A percentile compares a stretch with the other conserved stretches of the same genome.
Conservation (phyloP, 192 early-diverging fungal genomes). For the Backusella tarrabulga region DNA sequence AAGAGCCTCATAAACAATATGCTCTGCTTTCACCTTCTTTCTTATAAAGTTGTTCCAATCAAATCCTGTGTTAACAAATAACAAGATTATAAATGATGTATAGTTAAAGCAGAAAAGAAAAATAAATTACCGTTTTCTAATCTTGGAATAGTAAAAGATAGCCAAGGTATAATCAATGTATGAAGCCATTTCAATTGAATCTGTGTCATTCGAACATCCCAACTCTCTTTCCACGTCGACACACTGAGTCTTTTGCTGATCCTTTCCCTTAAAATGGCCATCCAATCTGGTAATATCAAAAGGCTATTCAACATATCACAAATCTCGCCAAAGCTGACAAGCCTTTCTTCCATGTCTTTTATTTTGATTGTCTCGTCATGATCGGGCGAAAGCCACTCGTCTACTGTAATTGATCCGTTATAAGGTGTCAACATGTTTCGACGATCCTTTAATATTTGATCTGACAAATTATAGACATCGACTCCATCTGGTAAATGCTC, state of each 20-base stretch:
- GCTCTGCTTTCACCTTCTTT: constrained; percentile 17
- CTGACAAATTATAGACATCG: background rate
- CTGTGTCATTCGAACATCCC: background rate
- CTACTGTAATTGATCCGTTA: background rate
- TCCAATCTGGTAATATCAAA: constrained; percentile 2
- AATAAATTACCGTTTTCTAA: background rate
- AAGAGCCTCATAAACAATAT: constrained; percentile 8
- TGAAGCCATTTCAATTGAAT: constrained; percentile 11
- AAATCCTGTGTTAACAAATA: background rate
- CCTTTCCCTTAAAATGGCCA: background rate
- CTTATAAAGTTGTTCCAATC: constrained; percentile 12
- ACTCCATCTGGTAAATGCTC: constrained; percentile 5
- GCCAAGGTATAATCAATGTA: constrained; percentile 12
- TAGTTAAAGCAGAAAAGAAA: background rate
- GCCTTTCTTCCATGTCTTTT: background rate
- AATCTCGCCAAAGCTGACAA: background rate
- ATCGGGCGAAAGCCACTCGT: background rate
- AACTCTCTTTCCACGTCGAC: background rate
- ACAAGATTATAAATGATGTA: background rate
- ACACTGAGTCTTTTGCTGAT: background rate
- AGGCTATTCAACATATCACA: background rate
- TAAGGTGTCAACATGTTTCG: background rate
- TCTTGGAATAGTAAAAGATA: constrained; percentile 13
- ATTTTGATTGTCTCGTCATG: background rate
- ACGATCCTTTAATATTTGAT: background rate